These are phyloP conservation scores for Sphaerosporella brunnea DNA, from an alignment of 495 filamentous ascomycete species.

Conservation along the genomic window DNA sequence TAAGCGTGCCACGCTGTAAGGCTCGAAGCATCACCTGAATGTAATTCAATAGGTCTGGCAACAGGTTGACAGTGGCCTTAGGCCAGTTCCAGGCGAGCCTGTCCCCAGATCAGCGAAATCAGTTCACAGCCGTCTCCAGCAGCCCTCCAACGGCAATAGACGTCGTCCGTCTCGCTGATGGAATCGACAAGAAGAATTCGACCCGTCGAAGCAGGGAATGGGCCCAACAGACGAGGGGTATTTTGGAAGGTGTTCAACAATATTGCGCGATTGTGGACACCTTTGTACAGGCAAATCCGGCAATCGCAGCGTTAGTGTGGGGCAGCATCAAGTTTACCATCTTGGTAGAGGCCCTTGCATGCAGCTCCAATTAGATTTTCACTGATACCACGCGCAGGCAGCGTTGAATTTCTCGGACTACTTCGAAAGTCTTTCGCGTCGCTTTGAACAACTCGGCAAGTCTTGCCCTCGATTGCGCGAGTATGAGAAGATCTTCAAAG, in stretches of 20 bases:
- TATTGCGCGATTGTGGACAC: conserved; percentile 10
- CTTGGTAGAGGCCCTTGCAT: not conserved
- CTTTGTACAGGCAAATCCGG: conserved; percentile 7
- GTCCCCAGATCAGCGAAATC: not conserved
- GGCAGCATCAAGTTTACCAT: conserved; percentile 14
- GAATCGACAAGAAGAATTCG: conserved; percentile 6
- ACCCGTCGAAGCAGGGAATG: not conserved
- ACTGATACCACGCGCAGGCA: not conserved
- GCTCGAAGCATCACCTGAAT: not conserved
- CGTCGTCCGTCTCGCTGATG: not conserved
- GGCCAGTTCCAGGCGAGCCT: not conserved
- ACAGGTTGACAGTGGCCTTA: not conserved
- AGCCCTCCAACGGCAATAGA: not conserved
- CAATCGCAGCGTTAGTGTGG: conserved; percentile 12
- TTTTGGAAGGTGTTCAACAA: conserved; percentile 8
- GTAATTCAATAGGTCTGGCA: not conserved
- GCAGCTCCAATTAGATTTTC: not conserved
- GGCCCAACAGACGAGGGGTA: not conserved
- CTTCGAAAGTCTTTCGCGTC: conserved; percentile 7
- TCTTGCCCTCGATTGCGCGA: conserved; percentile 2
- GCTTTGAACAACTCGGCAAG: conserved; percentile 5
- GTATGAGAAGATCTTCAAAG: conserved; percentile 6
- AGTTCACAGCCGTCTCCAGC: not conserved
- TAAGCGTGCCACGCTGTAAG: not conserved
- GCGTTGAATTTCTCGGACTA: conserved; percentile 10